A percentile compares a stretch with the other conserved stretches of the same genome.
Conservation (phyloP, 2,329 filamentous ascomycete species). For the Emmonsiellopsis sp. region DNA sequence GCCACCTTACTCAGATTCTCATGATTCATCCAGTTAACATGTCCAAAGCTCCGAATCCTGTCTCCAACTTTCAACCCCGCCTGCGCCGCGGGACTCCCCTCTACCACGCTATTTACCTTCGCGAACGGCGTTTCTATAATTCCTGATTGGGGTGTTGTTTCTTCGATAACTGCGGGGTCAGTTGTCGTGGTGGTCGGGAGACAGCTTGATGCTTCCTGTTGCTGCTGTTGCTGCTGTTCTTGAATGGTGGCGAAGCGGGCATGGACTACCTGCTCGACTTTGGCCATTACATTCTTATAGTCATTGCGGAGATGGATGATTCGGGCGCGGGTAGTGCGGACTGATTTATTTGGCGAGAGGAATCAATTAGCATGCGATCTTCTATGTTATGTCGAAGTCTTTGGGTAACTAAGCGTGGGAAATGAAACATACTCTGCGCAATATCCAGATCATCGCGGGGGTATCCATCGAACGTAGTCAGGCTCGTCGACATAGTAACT, state of each 20-base stretch:
- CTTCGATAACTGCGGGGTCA: slow-evolving; percentile 9
- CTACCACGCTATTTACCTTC: slow-evolving; percentile 74
- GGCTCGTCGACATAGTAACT: slow-evolving; percentile 81
- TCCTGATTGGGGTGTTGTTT: slow-evolving; percentile 17
- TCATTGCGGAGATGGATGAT: slow-evolving; percentile 89
- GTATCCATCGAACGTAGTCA: slow-evolving; percentile 84
- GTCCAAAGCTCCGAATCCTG: slow-evolving; percentile 73
- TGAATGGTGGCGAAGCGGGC: slow-evolving; percentile 72
- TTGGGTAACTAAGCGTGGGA: background rate
- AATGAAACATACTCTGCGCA: slow-evolving; percentile 61
- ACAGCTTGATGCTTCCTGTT: slow-evolving; percentile 1
- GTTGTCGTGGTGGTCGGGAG: slow-evolving; percentile 7
- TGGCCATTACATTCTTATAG: slow-evolving; percentile 77
- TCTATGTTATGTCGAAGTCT: background rate
- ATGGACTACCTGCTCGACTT: slow-evolving; percentile 78
- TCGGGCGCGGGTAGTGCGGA: slow-evolving; percentile 82
- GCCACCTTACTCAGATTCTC: slow-evolving; percentile 76
- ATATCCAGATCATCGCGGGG: slow-evolving; percentile 91
- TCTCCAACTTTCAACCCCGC: slow-evolving; percentile 77
- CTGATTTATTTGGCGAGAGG: slow-evolving; percentile 34
- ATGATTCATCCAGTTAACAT: slow-evolving; percentile 73
- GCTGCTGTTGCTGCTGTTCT: slow-evolving; percentile 36
- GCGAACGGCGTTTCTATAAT: slow-evolving; percentile 62
- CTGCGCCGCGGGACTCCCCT: slow-evolving; percentile 67
- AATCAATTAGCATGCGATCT: slow-evolving; percentile 5